Percentiles rank a stretch among this genome's conserved stretches.
These are phyloP conservation scores for Tricholoma matsutake DNA, from an alignment of 768 basidiomycete genomes.

Conservation along the genomic window DNA sequence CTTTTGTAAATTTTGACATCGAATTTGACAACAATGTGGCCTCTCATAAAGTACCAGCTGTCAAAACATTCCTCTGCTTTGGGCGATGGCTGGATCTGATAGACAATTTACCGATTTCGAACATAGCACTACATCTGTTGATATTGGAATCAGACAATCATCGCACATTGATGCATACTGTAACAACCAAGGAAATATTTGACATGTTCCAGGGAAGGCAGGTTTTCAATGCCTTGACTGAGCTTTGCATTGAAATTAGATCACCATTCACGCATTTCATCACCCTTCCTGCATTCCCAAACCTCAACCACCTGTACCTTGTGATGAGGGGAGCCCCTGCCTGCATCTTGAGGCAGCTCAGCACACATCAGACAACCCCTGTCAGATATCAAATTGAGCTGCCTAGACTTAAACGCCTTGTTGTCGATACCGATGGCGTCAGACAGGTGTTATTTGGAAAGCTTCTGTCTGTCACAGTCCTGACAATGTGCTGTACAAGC, in stretches of 20 bases:
- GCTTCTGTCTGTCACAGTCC: background rate
- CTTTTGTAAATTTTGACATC: background rate
- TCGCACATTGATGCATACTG: too few species aligned
- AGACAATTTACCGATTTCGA: background rate
- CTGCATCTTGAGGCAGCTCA: background rate
- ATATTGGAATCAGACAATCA: too few species aligned
- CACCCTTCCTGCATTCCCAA: too few species aligned
- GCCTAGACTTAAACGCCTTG: background rate
- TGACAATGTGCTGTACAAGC: background rate
- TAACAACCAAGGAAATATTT: too few species aligned
- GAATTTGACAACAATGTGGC: background rate
- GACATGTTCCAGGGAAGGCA: too few species aligned
- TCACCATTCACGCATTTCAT: too few species aligned
- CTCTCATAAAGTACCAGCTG: background rate
- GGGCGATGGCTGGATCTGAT: too few species aligned
- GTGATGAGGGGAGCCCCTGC: background rate
- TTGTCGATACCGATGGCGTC: too few species aligned
- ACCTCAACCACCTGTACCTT: too few species aligned
- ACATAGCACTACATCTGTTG: background rate
- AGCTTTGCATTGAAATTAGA: too few species aligned
- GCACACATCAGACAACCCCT: background rate
- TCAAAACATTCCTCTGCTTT: background rate
- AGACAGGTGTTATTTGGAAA: background rate
- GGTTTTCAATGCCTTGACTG: too few species aligned
- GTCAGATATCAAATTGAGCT: background rate